Conservation (phyloP, 2,329 filamentous ascomycete species). For the Fusarium stilboides region DNA sequence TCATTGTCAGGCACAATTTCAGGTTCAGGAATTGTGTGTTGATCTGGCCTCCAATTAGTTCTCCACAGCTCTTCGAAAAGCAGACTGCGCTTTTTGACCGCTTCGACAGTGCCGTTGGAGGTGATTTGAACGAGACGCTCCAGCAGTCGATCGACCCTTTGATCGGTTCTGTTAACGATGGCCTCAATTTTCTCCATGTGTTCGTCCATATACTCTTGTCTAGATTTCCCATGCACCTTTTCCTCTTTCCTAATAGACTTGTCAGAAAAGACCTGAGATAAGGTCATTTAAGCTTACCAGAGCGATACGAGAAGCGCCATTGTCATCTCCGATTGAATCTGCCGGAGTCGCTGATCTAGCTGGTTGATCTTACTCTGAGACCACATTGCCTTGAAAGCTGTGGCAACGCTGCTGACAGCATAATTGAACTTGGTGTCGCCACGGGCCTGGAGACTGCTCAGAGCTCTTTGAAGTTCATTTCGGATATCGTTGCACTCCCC, state of each 20-base stretch:
- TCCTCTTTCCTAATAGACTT: neutral
- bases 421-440: neutral
- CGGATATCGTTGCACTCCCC: neutral
- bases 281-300: neutral
- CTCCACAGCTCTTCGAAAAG: neutral
- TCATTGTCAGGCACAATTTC: neutral
- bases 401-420: neutral
- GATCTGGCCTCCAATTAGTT: neutral
- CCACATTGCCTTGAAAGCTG: neutral
- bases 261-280: neutral
- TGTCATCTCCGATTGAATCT: neutral
- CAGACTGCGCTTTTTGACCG: neutral
- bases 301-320: neutral
- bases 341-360: neutral
- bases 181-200: neutral
- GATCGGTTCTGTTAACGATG: neutral
- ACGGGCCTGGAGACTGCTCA: neutral
- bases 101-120: neutral
- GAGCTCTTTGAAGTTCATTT: neutral
- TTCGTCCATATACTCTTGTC: neutral
- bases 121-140: neutral
- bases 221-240: neutral
- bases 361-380: neutral
- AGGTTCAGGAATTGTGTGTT: neutral
- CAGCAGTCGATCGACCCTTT: neutral